These are phyloP conservation scores for Solanum pennellii DNA, from an alignment of 257 asterid species.

Conservation along the genomic window DNA sequence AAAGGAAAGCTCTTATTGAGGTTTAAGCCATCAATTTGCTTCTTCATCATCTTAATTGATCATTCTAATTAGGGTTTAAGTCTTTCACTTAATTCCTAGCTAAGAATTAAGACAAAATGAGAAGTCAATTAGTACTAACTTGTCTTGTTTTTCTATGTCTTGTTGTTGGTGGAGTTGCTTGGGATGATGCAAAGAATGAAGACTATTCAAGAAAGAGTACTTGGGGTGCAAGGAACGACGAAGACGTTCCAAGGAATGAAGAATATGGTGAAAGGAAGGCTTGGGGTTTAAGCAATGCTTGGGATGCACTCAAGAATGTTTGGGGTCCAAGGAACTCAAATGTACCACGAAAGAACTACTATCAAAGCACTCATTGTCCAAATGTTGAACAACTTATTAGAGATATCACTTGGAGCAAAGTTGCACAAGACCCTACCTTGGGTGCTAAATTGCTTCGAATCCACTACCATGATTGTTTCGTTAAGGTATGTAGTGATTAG, in stretches of 20 bases:
- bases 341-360: not conserved
- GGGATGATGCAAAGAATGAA: not conserved
- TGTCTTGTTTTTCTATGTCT: not conserved
- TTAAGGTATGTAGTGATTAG: not conserved
- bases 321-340: not conserved
- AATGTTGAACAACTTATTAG: conserved; percentile 8
- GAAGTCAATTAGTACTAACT: not conserved
- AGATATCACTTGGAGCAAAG: conserved; percentile 11
- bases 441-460: conserved; percentile 22
- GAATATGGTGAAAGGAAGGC: not conserved
- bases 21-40: not conserved
- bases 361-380: conserved; percentile 6
- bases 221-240: not conserved
- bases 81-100: not conserved
- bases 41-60: not conserved
- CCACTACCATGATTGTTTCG: conserved; percentile 30
- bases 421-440: not conserved
- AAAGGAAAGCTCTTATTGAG: not conserved
- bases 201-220: not conserved
- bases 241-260: not conserved
- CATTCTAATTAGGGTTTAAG: not conserved
- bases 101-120: not conserved
- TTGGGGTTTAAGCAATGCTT: not conserved
- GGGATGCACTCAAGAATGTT: not conserved
- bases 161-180: not conserved